Evolutionary conservation across 2,329 filamentous ascomycete genomes (phyloP).

Genomic region (Lomentospora prolificans): DNA sequence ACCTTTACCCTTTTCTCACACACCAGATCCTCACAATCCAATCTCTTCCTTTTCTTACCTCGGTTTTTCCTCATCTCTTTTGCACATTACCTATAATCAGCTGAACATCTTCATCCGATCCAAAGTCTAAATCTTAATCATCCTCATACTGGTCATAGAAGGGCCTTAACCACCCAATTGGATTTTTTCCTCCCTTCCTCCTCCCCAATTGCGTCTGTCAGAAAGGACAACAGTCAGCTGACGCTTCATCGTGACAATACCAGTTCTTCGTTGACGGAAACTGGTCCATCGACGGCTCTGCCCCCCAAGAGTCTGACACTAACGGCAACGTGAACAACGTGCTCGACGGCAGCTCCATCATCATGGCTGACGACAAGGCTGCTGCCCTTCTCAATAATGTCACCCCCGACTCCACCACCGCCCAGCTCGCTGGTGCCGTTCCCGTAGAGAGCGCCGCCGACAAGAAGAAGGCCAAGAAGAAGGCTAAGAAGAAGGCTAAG

Average conservation of each 20-base stretch:
- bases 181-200: neutral
- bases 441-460: constrained; percentile 37
- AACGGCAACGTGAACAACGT: constrained; percentile 90
- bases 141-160: neutral
- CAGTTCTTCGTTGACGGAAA: constrained; percentile 86
- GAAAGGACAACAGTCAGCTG: constrained; percentile 25
- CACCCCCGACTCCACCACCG: constrained; percentile 61
- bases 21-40: constrained; percentile 1
- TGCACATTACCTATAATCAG: neutral
- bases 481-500: constrained; percentile 18
- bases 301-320: constrained; percentile 72
- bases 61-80: neutral
- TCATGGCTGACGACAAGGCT: constrained; percentile 23
- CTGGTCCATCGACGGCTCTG: constrained; percentile 76
- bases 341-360: constrained; percentile 63
- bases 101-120: neutral
- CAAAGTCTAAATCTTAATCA: neutral
- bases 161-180: constrained; percentile 1
- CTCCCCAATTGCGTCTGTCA: neutral
- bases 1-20: constrained; percentile 1
- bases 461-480: constrained; percentile 23
- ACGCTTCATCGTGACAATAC: neutral
- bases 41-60: neutral
- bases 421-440: constrained; percentile 44
- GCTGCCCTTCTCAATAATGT: constrained; percentile 51